Evolutionary conservation across 305 asterid genomes (phyloP), one percentile per base, ranked within the genome.

Genomic region (Solanum aculeatissimum): DNA sequence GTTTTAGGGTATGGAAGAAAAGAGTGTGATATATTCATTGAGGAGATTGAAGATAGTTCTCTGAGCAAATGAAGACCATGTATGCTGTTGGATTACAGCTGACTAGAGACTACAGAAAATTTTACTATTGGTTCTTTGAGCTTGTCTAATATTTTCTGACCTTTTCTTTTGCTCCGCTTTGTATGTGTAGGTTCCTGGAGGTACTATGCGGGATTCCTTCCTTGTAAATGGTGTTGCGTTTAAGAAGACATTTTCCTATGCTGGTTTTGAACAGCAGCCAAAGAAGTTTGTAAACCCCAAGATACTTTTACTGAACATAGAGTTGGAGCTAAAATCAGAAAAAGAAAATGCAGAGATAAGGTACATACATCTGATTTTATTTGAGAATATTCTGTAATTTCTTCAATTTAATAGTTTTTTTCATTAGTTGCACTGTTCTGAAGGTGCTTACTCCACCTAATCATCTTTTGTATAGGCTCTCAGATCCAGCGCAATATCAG

Each of bases 191-290:
- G 99, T 95, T 87, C 97, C 96, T 83, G 99, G 99, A 54, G 99
- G 99, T 89, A 94, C 90, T 80, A 97, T 97, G 99, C 92, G 98
- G 86, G 99, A 97, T 87, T 95, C 99, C 60, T 95, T 97, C 90
- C 97, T 95, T 82, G 98, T 97, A 77, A 83, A 93, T 90, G 99
- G 98, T 62, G 99, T 97, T 85, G 98, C 99, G 84, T 97, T 97
- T 91, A 97, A 97, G 87, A 97, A 97, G 93, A 97, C 99, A 83
- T 97, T 97, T 90, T 97, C 99, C 38, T 97, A 97, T 92, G 99
- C 98, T 87, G 99, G 99, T 87, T 95, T 97, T 88, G 99, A 97
- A 91, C 99, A 97, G 91, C 99, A 97, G 84, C 99, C 98, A 9
- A 97, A 97, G 87, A 93, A 92, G 87, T 94, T 97, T 85, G 42